Base-by-base conservation (phyloP, 2,329 filamentous ascomycete genomes). In the Lasiodiplodia sp. region DNA sequence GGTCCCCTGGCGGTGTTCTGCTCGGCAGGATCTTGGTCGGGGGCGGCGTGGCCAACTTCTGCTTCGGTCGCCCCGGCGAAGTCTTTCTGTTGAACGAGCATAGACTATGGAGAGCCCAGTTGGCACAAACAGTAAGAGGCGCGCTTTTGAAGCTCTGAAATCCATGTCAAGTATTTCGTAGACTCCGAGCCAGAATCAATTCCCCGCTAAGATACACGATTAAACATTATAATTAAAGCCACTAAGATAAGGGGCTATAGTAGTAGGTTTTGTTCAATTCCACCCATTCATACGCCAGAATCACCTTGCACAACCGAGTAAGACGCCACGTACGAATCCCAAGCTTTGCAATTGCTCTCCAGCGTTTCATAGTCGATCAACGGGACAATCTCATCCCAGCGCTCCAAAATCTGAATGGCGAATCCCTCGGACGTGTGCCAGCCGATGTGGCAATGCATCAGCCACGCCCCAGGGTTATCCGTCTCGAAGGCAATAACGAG, bases 401-500 rank as follows among this genome's bases (percentile, higher is more conserved):
- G 73, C 73, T 85, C 87, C 10, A 88, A 71, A 72, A 88, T 86
- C 73, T 88, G 84, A 37, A 87, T 77, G 4, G 80, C 82, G n/a
- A 91, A 80, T 1, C 78, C 78, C 58, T 79, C 75, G 3, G 72
- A 71, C 0, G 75, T 77, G 66, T 79, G 78, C 74, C 66, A 68
- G 34, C 66, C 66, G 23, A 68, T 68, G 37, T 64, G 66, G 38
- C 57, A 68, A n/a, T 68, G 66, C 57, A 63, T 66, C 10, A 66
- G 53, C 60, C 77, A 79, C 52, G 75, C 71, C 4, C 86, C 87
- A 0, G 86, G 85, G 73, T 87, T 87, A 55, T 83, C 79, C 0
- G 85, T 84, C 58, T 78, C 76, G 76, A 87, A 87, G 23, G 86
- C 85, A n/a, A 88, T 74, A 12, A 87, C 83, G 23, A 82, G 80